These are phyloP conservation scores for Rhynchosporium graminicola DNA, from an alignment of 2,329 filamentous ascomycete genomes.

Conservation along the genomic window DNA sequence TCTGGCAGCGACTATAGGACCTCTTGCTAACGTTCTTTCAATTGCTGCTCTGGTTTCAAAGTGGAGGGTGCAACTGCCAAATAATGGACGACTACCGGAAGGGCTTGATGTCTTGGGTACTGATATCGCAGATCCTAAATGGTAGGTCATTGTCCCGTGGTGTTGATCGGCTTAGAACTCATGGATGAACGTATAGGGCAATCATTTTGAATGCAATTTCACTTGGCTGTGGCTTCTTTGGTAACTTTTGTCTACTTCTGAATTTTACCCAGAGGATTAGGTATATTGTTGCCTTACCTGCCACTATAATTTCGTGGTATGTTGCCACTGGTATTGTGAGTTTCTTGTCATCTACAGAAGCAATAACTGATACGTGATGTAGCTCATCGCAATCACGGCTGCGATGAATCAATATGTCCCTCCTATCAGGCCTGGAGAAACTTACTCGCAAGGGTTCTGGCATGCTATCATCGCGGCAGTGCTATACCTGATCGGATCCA, in stretches of 20 bases:
- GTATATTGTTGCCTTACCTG: conserved; percentile 67
- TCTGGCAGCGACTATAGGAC: conserved; percentile 67
- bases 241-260: conserved; percentile 67
- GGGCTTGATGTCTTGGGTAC: conserved; percentile 53
- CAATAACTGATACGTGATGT: conserved; percentile 3
- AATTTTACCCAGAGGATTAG: conserved; percentile 68
- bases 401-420: conserved; percentile 56
- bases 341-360: conserved; percentile 40
- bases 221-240: conserved; percentile 62
- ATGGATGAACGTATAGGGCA: conserved; percentile 45
- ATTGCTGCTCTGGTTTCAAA: conserved; percentile 66
- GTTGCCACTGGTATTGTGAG: conserved; percentile 59
- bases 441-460: conserved; percentile 70
- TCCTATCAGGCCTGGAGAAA: conserved; percentile 48
- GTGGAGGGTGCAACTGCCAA: conserved; percentile 56
- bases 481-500: conserved; percentile 62
- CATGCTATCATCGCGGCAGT: conserved; percentile 65
- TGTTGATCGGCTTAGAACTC: neutral
- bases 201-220: conserved; percentile 65
- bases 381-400: conserved; percentile 59
- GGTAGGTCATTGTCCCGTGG: conserved; percentile 46
- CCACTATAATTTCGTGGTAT: conserved; percentile 68
- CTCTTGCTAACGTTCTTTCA: conserved; percentile 68
- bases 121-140: conserved; percentile 59
- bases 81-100: conserved; percentile 46